Base-by-base conservation (phyloP, 148 eudicot species). In the Agrostemma githago region DNA sequence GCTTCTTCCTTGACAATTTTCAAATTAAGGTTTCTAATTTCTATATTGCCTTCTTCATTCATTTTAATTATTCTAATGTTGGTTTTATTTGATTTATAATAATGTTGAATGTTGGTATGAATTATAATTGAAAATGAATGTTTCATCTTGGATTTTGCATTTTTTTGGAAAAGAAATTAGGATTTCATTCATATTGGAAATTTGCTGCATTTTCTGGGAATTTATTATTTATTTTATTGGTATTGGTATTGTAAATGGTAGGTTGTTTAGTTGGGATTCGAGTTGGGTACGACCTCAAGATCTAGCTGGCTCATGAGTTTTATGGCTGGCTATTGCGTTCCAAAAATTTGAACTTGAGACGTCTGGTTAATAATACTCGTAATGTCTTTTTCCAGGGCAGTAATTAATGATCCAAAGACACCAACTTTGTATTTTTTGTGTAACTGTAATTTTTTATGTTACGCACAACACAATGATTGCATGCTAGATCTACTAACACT, bases 1-100 rank as follows among this genome's bases (percentile, higher is more conserved):
- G 79, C 71, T 76, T 76, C 72, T 71, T 58, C 79, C 79, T 76
- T 71, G 21, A 67, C 39, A 43, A n/a, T 20, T 0, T 51, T 4
- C 60, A 76, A 79, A 79, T 80, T 41, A 66, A 11, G 16, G 4
- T 20, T 70, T 70, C 20, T 20, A 58, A 69, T 54, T 69, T 65
- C 48, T 65, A 26, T 42, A 3, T 8, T 67, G 71, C 15, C 26
- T 67, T 43, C 1, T 8, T 67, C 53, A 6, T 66, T 6, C 11
- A 51, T 51, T 51, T 26, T 26, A 26, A 26, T 26, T 26, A 26
- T 26, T 7, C 19, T n/a, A 43, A 67, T 42, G 53, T 17, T 43
- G 16, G 19, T 19, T 67, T 34, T 67, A 42, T 19, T 67, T 67
- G 54, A 51, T 51, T 3, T 51, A 51, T 51, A 51, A 51, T 51